Percentiles rank a stretch among this genome's conserved stretches.
phyloP scores from a whole-genome alignment of 1,139 yeast species.

The Geotrichum phurueaensis region DNA sequence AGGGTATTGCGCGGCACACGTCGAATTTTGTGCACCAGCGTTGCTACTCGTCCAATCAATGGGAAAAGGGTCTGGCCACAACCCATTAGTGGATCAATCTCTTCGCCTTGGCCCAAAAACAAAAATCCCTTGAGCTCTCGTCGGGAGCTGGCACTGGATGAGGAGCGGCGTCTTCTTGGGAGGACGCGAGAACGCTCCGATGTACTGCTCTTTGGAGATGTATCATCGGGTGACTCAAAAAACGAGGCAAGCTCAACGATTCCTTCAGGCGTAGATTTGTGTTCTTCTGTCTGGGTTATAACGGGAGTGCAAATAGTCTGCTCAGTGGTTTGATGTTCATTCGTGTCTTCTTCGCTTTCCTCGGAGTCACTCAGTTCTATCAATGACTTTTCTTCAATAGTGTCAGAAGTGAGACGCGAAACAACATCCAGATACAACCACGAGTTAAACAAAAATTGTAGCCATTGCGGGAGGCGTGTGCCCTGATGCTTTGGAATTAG shows the following conservation, averaged over 20 bases:
- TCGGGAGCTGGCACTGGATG: neutral
- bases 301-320: constrained; percentile 1
- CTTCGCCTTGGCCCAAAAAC: constrained; percentile 26
- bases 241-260: constrained; percentile 14
- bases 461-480: constrained; percentile 27
- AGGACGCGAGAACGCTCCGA: neutral
- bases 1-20: constrained; percentile 41
- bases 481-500: constrained; percentile 19
- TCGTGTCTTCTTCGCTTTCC: constrained; percentile 21
- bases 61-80: constrained; percentile 60
- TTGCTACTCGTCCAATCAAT: constrained; percentile 58
- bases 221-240: constrained; percentile 9
- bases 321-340: constrained; percentile 8
- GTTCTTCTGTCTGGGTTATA: neutral
- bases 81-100: constrained; percentile 60
- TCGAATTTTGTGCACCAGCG: constrained; percentile 48
- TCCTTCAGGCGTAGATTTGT: constrained; percentile 1
- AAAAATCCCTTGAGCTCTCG: constrained; percentile 9
- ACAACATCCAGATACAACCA: constrained; percentile 64
- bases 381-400: constrained; percentile 36
- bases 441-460: constrained; percentile 53
- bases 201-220: constrained; percentile 5
- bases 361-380: constrained; percentile 21
- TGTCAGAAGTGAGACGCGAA: constrained; percentile 56
- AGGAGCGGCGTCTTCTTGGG: constrained; percentile 3